Evolutionary conservation across 2,329 filamentous ascomycete species (phyloP).

Genomic region (Plenodomus tracheiphilus): DNA sequence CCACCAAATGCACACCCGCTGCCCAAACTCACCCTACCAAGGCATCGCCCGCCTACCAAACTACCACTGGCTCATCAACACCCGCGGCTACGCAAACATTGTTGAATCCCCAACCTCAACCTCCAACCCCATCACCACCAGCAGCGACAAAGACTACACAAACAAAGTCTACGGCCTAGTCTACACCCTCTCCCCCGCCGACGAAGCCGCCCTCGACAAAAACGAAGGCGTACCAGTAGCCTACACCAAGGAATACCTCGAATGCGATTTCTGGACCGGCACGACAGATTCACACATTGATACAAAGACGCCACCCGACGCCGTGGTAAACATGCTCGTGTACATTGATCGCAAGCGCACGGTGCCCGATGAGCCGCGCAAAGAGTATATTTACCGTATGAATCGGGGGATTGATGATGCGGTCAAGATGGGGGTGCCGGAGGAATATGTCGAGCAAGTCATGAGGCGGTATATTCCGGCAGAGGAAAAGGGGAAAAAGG

Average conservation of each 20-base stretch:
- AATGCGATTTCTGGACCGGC: constrained; percentile 49
- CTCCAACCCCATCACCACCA: background rate
- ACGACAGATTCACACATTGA: constrained; percentile 19
- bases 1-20: constrained; percentile 66
- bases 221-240: constrained; percentile 66
- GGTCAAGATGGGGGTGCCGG: constrained; percentile 56
- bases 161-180: constrained; percentile 40
- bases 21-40: constrained; percentile 58
- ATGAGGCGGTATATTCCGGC: constrained; percentile 57
- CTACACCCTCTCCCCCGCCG: constrained; percentile 27
- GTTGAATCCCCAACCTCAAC: constrained; percentile 36
- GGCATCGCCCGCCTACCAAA: constrained; percentile 61
- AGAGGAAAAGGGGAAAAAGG: constrained; percentile 14
- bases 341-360: constrained; percentile 60
- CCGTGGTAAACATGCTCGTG: constrained; percentile 53
- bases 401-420: constrained; percentile 66
- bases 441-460: constrained; percentile 57
- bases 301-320: constrained; percentile 15
- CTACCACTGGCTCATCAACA: constrained; percentile 69
- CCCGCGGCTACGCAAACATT: constrained; percentile 71
- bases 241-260: constrained; percentile 59
- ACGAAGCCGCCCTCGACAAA: constrained; percentile 37
- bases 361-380: constrained; percentile 47
- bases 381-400: constrained; percentile 67
- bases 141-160: background rate